Evolutionary conservation across 129 eudicot species (phyloP), one percentile per base, ranked within the genome.

Genomic region (Cynara cardunculus): DNA sequence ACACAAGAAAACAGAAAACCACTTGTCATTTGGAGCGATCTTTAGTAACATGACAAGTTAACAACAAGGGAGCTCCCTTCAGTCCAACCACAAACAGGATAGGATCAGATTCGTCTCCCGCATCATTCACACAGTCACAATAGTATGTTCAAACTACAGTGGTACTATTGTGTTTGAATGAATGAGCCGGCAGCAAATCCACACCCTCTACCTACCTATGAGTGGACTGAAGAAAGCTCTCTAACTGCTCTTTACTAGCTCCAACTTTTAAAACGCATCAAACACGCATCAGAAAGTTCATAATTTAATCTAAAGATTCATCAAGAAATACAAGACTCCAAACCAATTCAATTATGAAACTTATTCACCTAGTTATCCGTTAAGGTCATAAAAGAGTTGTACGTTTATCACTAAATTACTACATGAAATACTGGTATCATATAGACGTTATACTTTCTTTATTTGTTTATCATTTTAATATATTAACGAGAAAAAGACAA

Each of bases 221-320:
- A 86, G 71, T 90, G 94, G 91, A 78, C 88, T 79, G 84, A 84
- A 90, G 89, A 85, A 80, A 87, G 89, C 94, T 89, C 93, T 59
- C 85, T 67, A 28, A 14, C 3, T 31, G 14, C 18, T 31, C 13
- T 71, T 53, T 39, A 16, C 22, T 18, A 53, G 21, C 62, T 53
- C 22, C 62, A 18, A 4, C 22, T 14, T 3, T 4, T 53, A 3
- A n/a, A 53, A 14, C 3, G n/a, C 61, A 16, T 78, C 75, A 66
- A 26, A 35, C n/a, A 67, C 24, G 14, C 5, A 37, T 25, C 2
- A 41, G 3, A n/a, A 2, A 72, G 37, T 21, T 3, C 21, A 19
- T 32, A 72, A 72, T n/a, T 19, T 11, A 72, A 9, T 9, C 1
- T 0, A 12, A 32, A 32, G 11, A 7, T 2, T 27, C 41, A 71